Base-by-base conservation (phyloP, 2,329 filamentous ascomycete species). In the Podosphaera aphanis region DNA sequence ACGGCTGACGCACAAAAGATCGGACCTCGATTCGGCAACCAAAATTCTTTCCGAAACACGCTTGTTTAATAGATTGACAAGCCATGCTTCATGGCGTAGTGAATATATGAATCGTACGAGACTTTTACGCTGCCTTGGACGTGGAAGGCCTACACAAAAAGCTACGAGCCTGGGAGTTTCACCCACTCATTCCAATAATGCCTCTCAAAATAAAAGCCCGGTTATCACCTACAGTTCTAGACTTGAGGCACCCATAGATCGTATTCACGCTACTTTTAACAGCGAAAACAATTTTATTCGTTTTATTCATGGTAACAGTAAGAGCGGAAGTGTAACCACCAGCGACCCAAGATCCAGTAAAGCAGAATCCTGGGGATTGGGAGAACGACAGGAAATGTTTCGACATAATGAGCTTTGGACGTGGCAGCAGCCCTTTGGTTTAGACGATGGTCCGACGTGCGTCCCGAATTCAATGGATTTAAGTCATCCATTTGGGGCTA, bases 31-130 rank as follows among this genome's bases (percentile, higher is more conserved):
- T 33, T 33, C 8, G 4, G 29, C 5, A 33, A 13, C 29, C 3
- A 33, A 33, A 33, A 33, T 33, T 33, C 15, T 13, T 23, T 79
- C 80, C 1, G 81, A 90, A 57, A 73, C 74, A 53, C 80, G 85
- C 39, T 73, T 75, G 51, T 98, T 95, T 57, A 74, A 82, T 15
- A 76, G 86, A 38, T 69, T 98, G 46, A 92, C 83, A 8, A 70
- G 77, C 2, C 64, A 86, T 49, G 81, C 85, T n/a, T 90, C 86
- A 7, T 95, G 90, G 88, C 74, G 88, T 53, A 94, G 83, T 61
- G 90, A 98, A 61, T 98, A 95, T 57, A 79, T 95, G 42, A 64
- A 93, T 47, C 73, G 90, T 41, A 94, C 85, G 1, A 74, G 83
- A 41, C 70, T 95, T 44, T 65, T 95, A 45, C 74, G 85, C 39